A percentile compares a stretch with the other conserved stretches of the same genome.
phyloP scores from a whole-genome alignment of 75 land plant species.

The Picea sitchensis region DNA sequence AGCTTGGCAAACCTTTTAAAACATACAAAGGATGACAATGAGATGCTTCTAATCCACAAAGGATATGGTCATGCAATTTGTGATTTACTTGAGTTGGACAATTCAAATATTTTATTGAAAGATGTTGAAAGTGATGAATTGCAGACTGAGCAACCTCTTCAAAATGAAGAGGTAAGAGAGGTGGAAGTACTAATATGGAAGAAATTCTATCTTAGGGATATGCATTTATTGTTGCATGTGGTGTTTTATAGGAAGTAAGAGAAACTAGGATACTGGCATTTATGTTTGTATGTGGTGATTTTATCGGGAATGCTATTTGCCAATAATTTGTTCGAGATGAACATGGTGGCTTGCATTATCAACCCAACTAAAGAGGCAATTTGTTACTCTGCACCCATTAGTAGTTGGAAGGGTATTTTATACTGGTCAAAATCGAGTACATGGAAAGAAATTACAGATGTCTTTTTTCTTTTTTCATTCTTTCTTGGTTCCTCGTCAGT shows the following conservation, averaged over 20 bases:
- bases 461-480: background rate
- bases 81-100: slow-evolving; percentile 5
- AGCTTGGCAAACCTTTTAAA: slow-evolving; percentile 3
- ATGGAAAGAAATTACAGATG: background rate
- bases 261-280: background rate
- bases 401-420: no score
- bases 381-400: background rate
- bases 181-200: no score
- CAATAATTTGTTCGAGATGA: background rate
- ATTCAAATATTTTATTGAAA: background rate
- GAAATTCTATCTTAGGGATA: no score
- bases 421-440: background rate
- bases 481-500: background rate
- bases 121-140: background rate
- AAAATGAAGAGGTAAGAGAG: slow-evolving; percentile 6
- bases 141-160: background rate
- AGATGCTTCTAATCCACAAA: slow-evolving; percentile 6
- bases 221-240: no score
- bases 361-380: background rate
- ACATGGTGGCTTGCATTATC: background rate
- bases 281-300: no score
- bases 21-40: slow-evolving; percentile 9
- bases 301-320: background rate
- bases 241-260: background rate
- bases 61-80: slow-evolving; percentile 10